Conservation (phyloP, 495 filamentous ascomycete genomes). For the Schizothecium vesticola region DNA sequence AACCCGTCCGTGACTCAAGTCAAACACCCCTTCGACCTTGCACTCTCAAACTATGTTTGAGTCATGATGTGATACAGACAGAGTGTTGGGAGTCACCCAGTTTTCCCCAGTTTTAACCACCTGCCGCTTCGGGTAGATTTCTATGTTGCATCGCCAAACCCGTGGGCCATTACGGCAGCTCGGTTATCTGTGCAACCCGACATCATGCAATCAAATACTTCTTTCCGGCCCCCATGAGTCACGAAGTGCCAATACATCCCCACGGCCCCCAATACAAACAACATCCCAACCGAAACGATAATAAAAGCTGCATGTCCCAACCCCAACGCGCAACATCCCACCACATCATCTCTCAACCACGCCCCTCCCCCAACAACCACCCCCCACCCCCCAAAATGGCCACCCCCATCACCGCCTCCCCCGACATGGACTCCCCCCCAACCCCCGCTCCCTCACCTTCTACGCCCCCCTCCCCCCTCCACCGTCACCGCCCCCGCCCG, state of each 20-base stretch:
- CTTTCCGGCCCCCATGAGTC: not conserved
- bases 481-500: not conserved
- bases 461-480: not conserved
- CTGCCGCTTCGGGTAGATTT: not conserved
- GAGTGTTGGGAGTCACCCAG: not conserved
- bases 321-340: not conserved
- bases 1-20: not conserved
- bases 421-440: not conserved
- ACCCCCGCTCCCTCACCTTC: not conserved
- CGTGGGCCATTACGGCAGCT: not conserved
- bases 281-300: not conserved
- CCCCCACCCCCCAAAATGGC: not conserved
- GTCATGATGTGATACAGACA: too few relatives aligned
- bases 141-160: not conserved
- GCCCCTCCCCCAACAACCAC: not conserved
- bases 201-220: not conserved
- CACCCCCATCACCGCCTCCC: not conserved
- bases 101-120: not conserved
- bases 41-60: too few relatives aligned
- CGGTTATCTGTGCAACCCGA: not conserved
- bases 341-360: too few relatives aligned
- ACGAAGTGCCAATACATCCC: not conserved
- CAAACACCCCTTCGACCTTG: too few relatives aligned
- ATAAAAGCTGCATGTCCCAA: not conserved
- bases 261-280: too few relatives aligned